Percentiles rank a stretch among this genome's conserved stretches.
These are phyloP conservation scores for Ascoidea rubescens DNA, from an alignment of 805 yeast species.

Conservation along the genomic window DNA sequence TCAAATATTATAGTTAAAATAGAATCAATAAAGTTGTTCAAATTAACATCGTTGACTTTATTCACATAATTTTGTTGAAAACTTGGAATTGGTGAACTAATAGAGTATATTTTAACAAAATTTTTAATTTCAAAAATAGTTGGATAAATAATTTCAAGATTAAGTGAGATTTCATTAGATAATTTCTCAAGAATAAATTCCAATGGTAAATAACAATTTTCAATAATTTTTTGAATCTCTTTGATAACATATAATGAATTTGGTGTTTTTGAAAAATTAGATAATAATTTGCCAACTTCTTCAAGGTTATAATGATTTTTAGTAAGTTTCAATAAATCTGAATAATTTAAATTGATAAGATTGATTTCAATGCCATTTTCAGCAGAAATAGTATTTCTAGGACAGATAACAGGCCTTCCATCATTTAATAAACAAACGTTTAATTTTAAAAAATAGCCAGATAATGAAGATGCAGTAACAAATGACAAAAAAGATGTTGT, in stretches of 20 bases:
- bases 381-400: conserved; percentile 38
- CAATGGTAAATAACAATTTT: conserved; percentile 42
- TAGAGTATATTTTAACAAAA: conserved; percentile 10
- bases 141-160: conserved; percentile 68
- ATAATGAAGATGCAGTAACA: conserved; percentile 82
- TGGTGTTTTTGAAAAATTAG: background rate
- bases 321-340: conserved; percentile 22
- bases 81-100: background rate
- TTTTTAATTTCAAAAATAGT: conserved; percentile 32
- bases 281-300: conserved; percentile 11
- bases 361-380: conserved; percentile 37
- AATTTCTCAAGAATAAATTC: conserved; percentile 40
- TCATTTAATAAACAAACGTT: conserved; percentile 64
- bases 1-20: conserved; percentile 60
- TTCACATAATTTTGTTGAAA: too few species aligned
- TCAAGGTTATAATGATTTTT: conserved; percentile 15
- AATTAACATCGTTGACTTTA: conserved; percentile 17
- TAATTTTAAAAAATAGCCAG: conserved; percentile 64
- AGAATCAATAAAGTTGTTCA: conserved; percentile 66
- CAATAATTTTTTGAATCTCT: conserved; percentile 17
- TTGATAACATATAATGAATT: background rate
- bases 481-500: conserved; percentile 36
- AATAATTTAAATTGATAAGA: conserved; percentile 41
- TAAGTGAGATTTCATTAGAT: conserved; percentile 49
- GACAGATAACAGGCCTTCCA: conserved; percentile 76